Conservation (phyloP, 2,329 filamentous ascomycete genomes). For the Cladophialophora bantiana region DNA sequence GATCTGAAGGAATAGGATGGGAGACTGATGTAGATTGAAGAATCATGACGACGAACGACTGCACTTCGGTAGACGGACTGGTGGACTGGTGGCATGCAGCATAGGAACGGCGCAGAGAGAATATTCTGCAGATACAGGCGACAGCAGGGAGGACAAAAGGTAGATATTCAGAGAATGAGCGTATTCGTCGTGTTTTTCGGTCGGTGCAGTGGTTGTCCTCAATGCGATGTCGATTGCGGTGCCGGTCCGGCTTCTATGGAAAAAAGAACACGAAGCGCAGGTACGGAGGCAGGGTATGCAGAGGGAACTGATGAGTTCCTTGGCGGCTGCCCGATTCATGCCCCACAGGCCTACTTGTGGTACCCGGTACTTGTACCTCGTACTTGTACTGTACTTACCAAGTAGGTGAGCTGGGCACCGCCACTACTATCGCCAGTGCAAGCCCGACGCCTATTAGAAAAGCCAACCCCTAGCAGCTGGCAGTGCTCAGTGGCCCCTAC, state of each 20-base stretch:
- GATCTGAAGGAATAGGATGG: not conserved
- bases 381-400: too few relatives aligned
- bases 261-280: not conserved
- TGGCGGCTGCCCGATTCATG: slow-evolving; percentile 7
- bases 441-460: not conserved
- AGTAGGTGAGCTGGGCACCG: too few relatives aligned
- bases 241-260: not conserved
- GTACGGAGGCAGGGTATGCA: not conserved
- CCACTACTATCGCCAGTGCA: not conserved
- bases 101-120: slow-evolving; percentile 17
- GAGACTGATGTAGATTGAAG: slow-evolving; percentile 4
- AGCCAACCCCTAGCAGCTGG: not conserved
- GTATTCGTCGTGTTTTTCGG: not conserved
- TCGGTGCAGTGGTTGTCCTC: not conserved
- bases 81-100: slow-evolving; percentile 32
- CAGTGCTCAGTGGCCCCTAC: not conserved
- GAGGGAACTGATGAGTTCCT: not conserved
- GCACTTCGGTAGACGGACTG: slow-evolving; percentile 11
- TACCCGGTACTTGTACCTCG: too few relatives aligned
- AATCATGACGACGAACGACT: slow-evolving; percentile 18
- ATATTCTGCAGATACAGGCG: not conserved
- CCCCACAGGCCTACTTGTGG: not conserved
- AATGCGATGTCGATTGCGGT: not conserved
- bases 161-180: not conserved
- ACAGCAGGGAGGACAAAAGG: not conserved